Evolutionary conservation across 75 land plant species (phyloP), one percentile per base, ranked within the genome.

Genomic region (Picea sitchensis): DNA sequence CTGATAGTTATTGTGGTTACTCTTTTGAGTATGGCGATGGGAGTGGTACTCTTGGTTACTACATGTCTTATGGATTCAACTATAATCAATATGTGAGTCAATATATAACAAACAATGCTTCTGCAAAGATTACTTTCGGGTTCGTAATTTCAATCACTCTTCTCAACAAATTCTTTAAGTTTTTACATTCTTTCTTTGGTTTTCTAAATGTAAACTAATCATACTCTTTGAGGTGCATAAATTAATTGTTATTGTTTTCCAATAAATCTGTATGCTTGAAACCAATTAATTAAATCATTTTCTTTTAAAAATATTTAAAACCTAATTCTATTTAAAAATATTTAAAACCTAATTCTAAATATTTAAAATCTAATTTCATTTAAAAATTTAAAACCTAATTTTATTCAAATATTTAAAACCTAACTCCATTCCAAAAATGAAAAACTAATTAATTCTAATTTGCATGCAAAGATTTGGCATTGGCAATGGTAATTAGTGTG

Each of bases 21-120:
- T 63, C 85, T 0, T 86, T 89, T 36, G 86, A 87, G 30, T 96
- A 96, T 81, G 92, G 94, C 30, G 99, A 96, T 86, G 94, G 96
- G 62, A 96, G 99, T 85, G 91, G 86, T 20, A 90, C 96, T 23
- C 68, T 83, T 8, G 99, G 99, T 17, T 91, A 87, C 82, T 94
- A 92, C 75, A 86, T 96, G 2, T 65, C 87, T 14, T 96, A 96
- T 76, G 15, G 77, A 20, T 30, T 96, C 51, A 63, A 82, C n/a
- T 94, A 86, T 80, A 87, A 85, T 73, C 82, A 79, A 13, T 63
- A 94, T 61, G 26, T 82, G 1, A 82, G 72, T 7, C 58, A 82
- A 58, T 83, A 87, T 65, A 3, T 65, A 36, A 65, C 76, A 81
- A 73, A 80, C 20, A 92, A 83, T 80, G 88, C 92, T 56, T 85